Conservation (phyloP, 148 eudicot species). For the Heliosperma pusillum region DNA sequence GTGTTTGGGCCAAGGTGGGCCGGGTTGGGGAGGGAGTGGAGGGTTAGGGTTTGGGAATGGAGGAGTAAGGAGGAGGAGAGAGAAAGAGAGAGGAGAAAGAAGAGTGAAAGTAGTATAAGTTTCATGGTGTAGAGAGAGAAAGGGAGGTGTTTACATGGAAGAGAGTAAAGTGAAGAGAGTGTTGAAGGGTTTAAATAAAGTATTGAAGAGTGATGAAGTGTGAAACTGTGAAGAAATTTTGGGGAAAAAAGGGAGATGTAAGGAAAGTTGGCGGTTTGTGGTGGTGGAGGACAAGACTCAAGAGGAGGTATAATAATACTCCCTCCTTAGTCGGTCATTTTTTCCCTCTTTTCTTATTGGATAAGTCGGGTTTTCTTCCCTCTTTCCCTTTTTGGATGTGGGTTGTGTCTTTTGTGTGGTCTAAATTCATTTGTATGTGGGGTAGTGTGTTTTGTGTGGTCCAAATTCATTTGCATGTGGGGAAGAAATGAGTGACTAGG, state of each 20-base stretch:
- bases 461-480: too few relatives aligned
- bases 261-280: constrained; percentile 18
- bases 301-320: too few relatives aligned
- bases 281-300: constrained; percentile 9
- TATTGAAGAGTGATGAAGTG: too few relatives aligned
- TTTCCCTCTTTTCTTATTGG: too few relatives aligned
- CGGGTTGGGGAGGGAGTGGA: constrained; percentile 47
- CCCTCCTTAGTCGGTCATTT: too few relatives aligned
- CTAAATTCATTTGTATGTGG: too few relatives aligned
- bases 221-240: neutral
- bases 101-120: constrained; percentile 8
- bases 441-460: too few relatives aligned
- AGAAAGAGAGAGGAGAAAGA: constrained; percentile 22
- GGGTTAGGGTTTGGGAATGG: constrained; percentile 41
- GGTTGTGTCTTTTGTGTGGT: too few relatives aligned
- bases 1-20: constrained; percentile 4
- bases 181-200: neutral
- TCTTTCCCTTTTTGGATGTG: too few relatives aligned
- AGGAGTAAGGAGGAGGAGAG: constrained; percentile 23
- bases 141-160: constrained; percentile 19
- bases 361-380: too few relatives aligned
- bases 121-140: constrained; percentile 20
- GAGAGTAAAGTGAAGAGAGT: neutral
- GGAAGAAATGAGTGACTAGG: too few relatives aligned
- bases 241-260: too few relatives aligned